A percentile compares a stretch with the other conserved stretches of the same genome.
Conservation (phyloP, 2,329 filamentous ascomycete genomes). For the Volutella citrinella region DNA sequence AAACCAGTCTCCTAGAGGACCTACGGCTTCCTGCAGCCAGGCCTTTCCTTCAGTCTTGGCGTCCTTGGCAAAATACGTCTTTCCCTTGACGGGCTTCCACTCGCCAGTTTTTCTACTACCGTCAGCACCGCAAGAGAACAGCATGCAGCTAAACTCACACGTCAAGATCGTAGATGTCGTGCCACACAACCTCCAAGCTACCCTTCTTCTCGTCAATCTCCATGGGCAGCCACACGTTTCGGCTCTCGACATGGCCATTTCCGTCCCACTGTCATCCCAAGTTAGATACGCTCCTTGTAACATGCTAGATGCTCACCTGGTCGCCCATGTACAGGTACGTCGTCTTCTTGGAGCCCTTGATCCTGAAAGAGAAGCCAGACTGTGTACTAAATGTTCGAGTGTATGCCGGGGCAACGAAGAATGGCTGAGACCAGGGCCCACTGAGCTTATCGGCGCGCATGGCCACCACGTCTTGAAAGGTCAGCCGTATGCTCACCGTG, state of each 20-base stretch:
- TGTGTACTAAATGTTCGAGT: conserved; percentile 51
- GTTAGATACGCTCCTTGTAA: too few relatives aligned
- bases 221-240: conserved; percentile 55
- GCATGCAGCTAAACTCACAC: conserved; percentile 41
- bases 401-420: conserved; percentile 45
- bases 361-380: conserved; percentile 46
- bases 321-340: conserved; percentile 49
- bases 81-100: conserved; percentile 44
- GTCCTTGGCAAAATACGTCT: conserved; percentile 42
- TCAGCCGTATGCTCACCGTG: too few relatives aligned
- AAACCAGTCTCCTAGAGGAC: too few relatives aligned
- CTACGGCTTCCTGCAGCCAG: conserved; percentile 47
- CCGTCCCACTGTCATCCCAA: conserved; percentile 40
- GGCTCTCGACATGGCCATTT: conserved; percentile 51
- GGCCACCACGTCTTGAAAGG: conserved; percentile 43
- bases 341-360: conserved; percentile 42
- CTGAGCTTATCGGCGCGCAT: conserved; percentile 47
- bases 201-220: conserved; percentile 49
- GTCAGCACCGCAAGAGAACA: too few relatives aligned
- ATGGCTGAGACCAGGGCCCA: conserved; percentile 52
- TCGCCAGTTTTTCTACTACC: conserved; percentile 43
- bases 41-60: conserved; percentile 42
- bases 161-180: conserved; percentile 52
- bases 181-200: conserved; percentile 45
- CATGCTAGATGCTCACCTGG: conserved; percentile 26